Evolutionary conservation across 2,329 filamentous ascomycete genomes (phyloP).

Genomic region (Elsinoe fawcettii): DNA sequence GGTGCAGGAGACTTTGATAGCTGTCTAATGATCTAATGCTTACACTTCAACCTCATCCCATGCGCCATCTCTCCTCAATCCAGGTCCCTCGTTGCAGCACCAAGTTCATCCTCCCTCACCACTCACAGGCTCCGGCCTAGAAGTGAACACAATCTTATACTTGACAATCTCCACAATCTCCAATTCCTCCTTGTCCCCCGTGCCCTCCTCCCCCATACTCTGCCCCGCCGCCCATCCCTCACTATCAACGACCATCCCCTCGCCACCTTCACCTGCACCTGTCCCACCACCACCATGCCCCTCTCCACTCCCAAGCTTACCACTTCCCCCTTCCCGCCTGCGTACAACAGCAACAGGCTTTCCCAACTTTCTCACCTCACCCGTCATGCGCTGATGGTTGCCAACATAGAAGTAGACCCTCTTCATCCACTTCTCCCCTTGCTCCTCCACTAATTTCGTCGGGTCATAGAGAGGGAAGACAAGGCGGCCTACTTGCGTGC

Average conservation of each 20-base stretch:
- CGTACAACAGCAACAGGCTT: conserved; percentile 73
- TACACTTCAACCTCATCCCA: background rate
- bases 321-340: conserved; percentile 35
- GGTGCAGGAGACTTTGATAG: conserved; percentile 50
- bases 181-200: conserved; percentile 44
- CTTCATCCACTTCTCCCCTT: conserved; percentile 70
- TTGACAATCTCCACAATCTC: conserved; percentile 83
- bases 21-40: background rate
- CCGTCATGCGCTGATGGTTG: conserved; percentile 77
- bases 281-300: conserved; percentile 33
- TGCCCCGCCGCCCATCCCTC: conserved; percentile 16
- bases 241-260: no score
- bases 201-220: conserved; percentile 25
- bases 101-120: background rate
- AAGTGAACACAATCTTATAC: conserved; percentile 78
- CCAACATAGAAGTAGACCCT: conserved; percentile 82
- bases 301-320: conserved; percentile 25
- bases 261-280: conserved; percentile 5
- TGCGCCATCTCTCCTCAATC: background rate
- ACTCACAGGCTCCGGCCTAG: conserved; percentile 73
- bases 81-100: background rate
- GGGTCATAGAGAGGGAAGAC: conserved; percentile 69
- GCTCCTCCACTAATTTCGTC: conserved; percentile 33
- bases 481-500: conserved; percentile 59
- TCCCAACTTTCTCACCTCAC: conserved; percentile 80